These are phyloP conservation scores for Meyerozyma sp. DNA, from an alignment of 1,139 yeast species.

Conservation along the genomic window DNA sequence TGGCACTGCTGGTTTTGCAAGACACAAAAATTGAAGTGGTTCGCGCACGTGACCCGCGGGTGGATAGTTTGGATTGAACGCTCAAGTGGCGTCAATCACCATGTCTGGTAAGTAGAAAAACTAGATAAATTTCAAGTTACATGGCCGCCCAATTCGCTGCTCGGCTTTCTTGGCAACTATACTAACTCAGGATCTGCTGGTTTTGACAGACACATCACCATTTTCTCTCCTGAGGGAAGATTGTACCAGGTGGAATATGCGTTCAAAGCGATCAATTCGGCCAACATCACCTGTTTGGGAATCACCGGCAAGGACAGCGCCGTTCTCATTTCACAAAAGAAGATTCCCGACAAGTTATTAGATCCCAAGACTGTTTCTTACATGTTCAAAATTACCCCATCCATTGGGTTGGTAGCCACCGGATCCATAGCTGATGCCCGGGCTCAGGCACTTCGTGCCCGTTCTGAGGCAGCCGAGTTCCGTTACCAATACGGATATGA, in stretches of 20 bases:
- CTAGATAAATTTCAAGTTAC: neutral
- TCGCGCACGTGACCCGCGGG: neutral
- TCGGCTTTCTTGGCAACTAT: slow-evolving; percentile 14
- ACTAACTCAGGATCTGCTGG: slow-evolving; percentile 64
- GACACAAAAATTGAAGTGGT: neutral
- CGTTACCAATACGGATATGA: slow-evolving; percentile 92
- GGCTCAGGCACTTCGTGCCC: slow-evolving; percentile 83
- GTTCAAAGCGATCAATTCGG: slow-evolving; percentile 90
- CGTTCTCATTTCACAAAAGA: slow-evolving; percentile 91
- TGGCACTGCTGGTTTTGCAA: neutral
- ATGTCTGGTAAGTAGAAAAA: neutral
- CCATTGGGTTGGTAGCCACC: slow-evolving; percentile 87
- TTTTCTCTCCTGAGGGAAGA: slow-evolving; percentile 97
- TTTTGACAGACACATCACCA: slow-evolving; percentile 96
- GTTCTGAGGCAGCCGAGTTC: slow-evolving; percentile 92
- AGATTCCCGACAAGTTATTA: slow-evolving; percentile 89
- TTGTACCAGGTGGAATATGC: slow-evolving; percentile 97
- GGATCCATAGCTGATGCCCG: slow-evolving; percentile 98
- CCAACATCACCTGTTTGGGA: slow-evolving; percentile 86
- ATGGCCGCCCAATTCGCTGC: slow-evolving; percentile 1
- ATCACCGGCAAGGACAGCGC: slow-evolving; percentile 83
- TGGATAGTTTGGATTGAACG: neutral
- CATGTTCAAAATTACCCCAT: slow-evolving; percentile 74
- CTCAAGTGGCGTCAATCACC: neutral
- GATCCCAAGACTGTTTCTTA: slow-evolving; percentile 84